A percentile compares a stretch with the other conserved stretches of the same genome.
phyloP scores from a whole-genome alignment of 345 rosid species.

The Excoecaria agallocha region DNA sequence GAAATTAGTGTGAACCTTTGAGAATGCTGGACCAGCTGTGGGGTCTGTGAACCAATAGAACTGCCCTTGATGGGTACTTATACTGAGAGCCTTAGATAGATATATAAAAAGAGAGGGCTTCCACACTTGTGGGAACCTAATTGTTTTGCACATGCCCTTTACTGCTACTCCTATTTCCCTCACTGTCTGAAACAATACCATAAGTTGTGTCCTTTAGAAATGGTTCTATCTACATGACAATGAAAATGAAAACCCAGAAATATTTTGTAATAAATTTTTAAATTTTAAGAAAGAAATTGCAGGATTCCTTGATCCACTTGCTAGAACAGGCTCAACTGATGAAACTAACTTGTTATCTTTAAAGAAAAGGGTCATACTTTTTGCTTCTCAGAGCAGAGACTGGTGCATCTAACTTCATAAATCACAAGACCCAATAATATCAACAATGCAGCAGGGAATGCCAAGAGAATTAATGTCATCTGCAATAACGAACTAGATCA shows the following conservation, averaged over 20 bases:
- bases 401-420: constrained; percentile 45
- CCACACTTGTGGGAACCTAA: constrained; percentile 73
- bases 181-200: constrained; percentile 26
- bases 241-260: no score
- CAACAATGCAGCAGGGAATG: constrained; percentile 52
- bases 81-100: constrained; percentile 65
- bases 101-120: constrained; percentile 82
- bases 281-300: no score
- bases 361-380: constrained; percentile 35
- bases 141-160: constrained; percentile 54
- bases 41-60: constrained; percentile 89
- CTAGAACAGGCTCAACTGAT: no score
- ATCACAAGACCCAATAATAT: constrained; percentile 60
- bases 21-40: constrained; percentile 70
- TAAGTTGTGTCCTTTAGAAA: neutral
- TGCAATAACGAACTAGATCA: constrained; percentile 18
- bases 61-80: constrained; percentile 76
- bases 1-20: constrained; percentile 42
- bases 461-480: constrained; percentile 66
- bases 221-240: no score
- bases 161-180: constrained; percentile 49
- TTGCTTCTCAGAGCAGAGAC: constrained; percentile 38
- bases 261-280: no score
- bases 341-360: no score
- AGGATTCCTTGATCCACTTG: no score